Evolutionary conservation across 176 grass and related monocot species (phyloP), one percentile per base, ranked within the genome.

Genomic region (Oryza meridionalis): DNA sequence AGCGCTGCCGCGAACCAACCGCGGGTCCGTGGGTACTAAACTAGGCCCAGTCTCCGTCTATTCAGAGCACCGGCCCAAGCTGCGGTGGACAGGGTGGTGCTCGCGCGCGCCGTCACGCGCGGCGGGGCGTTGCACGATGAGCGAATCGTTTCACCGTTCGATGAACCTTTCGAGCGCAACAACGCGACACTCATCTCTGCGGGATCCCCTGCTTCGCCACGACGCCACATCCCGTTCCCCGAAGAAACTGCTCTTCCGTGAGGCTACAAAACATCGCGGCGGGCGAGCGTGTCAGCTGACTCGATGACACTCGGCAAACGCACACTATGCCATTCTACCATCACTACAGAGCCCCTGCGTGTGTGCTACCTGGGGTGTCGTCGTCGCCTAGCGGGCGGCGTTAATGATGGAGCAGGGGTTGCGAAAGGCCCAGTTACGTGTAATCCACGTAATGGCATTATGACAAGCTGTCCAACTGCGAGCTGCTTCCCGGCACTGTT

Each of bases 401-500:
- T 72, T 46, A 70, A 21, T 16, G 70, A 58, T 33, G 77, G 67
- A 0, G 32, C 31, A 6, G 43, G 11, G 37, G 35, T 37, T 37
- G 21, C 2, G 49, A 31, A 19, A 70, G 38, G 47, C n/a, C 1
- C 2, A 22, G 49, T 76, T 81, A 64, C 64, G 77, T 76, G 81
- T 42, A 40, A 31, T 76, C 87, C 49, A 84, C 81, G 70, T 75
- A 74, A 64, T 70, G n/a, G 15, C 82, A 11, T 63, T 38, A 80
- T 10, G 27, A 75, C 47, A 24, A 81, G 77, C 77, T 66, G 72
- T 71, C 71, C 77, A 33, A 55, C 6, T 5, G 17, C 43, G 27
- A 45, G 70, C 40, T 31, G 17, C 35, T 8, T 26, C 53, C 44
- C 40, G 2, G 63, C 77, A 64, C 82, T 19, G 50, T 12, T 12